A percentile compares a stretch with the other conserved stretches of the same genome.
Conservation (phyloP, 2,329 filamentous ascomycete genomes). For the Stenocarpella maydis region DNA sequence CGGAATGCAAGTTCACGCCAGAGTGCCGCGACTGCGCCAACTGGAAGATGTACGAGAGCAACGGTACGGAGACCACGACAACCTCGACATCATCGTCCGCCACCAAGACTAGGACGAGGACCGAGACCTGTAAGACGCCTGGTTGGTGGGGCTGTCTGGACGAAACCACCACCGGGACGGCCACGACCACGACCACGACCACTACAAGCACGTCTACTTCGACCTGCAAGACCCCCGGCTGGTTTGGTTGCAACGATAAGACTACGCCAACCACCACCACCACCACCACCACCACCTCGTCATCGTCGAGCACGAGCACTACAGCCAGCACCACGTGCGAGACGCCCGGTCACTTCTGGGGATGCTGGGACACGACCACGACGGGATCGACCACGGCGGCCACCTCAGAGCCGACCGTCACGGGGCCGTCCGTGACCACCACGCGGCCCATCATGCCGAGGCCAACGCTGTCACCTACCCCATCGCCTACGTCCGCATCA, state of each 20-base stretch:
- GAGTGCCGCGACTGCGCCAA: constrained; percentile 89
- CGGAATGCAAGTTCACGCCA: constrained; percentile 76
- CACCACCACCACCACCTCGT: constrained; percentile 38
- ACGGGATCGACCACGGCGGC: constrained; percentile 37
- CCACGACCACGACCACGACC: constrained; percentile 47
- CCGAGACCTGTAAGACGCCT: constrained; percentile 87
- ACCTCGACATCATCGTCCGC: constrained; percentile 65
- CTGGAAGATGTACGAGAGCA: constrained; percentile 96
- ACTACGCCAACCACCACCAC: constrained; percentile 47
- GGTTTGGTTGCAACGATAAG: constrained; percentile 71
- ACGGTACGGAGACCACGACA: constrained; percentile 80
- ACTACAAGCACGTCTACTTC: constrained; percentile 53
- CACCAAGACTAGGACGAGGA: constrained; percentile 73
- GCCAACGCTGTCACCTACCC: constrained; percentile 44
- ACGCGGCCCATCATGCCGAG: constrained; percentile 42
- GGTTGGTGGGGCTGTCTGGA: constrained; percentile 90
- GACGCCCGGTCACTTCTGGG: constrained; percentile 65
- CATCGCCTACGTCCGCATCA: constrained; percentile 35
- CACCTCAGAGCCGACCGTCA: constrained; percentile 39
- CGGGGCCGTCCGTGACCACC: constrained; percentile 40
- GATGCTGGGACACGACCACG: constrained; percentile 54
- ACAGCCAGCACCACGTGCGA: constrained; percentile 52
- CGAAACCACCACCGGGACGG: constrained; percentile 63
- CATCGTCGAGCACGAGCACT: constrained; percentile 41
- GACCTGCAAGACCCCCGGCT: constrained; percentile 69